phyloP scores from a whole-genome alignment of 805 yeast genomes.

The Yamadazyma scolyti region DNA sequence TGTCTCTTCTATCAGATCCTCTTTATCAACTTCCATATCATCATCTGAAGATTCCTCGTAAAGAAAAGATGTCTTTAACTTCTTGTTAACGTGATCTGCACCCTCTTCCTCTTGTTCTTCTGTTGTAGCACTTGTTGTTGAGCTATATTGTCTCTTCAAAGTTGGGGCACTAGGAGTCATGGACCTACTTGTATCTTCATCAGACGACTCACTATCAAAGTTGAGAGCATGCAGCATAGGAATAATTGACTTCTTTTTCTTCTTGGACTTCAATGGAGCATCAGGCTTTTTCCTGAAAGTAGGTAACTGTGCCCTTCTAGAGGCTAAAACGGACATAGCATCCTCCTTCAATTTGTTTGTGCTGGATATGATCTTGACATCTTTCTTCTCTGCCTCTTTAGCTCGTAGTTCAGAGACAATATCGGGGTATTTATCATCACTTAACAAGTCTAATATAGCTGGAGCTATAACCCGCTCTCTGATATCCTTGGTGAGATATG shows the following conservation, averaged over 20 bases:
- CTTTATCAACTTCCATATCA: conserved; percentile 13
- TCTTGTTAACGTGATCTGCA: conserved; percentile 20
- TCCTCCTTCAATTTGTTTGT: conserved; percentile 18
- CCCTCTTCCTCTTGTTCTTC: conserved; percentile 18
- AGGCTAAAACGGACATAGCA: conserved; percentile 23
- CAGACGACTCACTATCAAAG: conserved; percentile 31
- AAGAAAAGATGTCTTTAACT: conserved; percentile 17
- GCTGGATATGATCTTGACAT: conserved; percentile 11
- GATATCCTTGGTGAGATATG: conserved; percentile 64
- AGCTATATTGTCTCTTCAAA: conserved; percentile 27
- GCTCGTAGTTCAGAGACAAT: conserved; percentile 32
- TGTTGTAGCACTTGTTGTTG: conserved; percentile 18
- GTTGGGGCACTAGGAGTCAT: conserved; percentile 27
- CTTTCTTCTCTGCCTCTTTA: conserved; percentile 18
- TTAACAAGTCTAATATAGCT: conserved; percentile 55
- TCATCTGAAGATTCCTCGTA: conserved; percentile 35
- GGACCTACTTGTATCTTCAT: conserved; percentile 35
- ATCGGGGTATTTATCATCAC: conserved; percentile 56
- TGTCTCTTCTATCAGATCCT: conserved; percentile 19
- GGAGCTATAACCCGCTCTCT: conserved; percentile 73
- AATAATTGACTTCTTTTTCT: conserved; percentile 27
- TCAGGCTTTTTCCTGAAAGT: conserved; percentile 29
- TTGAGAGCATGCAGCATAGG: conserved; percentile 57
- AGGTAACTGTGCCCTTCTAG: conserved; percentile 24
- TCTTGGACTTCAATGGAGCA: conserved; percentile 13